These are phyloP conservation scores for Neoboletus subvelutipes DNA, from an alignment of 768 basidiomycete species.

Conservation along the genomic window DNA sequence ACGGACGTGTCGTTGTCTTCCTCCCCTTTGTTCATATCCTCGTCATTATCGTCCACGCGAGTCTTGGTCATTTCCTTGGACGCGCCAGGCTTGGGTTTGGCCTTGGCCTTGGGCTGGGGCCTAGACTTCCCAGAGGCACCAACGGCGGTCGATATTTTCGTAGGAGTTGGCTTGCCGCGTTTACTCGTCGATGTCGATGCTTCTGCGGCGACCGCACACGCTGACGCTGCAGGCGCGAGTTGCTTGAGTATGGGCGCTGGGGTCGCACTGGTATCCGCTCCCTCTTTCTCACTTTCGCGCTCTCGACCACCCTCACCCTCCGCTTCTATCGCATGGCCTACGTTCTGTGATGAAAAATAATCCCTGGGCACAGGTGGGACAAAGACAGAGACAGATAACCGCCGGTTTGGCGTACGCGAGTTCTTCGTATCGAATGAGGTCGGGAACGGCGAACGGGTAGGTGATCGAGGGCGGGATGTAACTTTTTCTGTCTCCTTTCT, in stretches of 20 bases:
- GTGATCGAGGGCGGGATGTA: not conserved
- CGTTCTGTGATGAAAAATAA: conserved; percentile 24
- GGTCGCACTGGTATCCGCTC: not conserved
- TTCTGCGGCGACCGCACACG: conserved; percentile 25
- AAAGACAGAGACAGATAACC: conserved; percentile 30
- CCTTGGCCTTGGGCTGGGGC: conserved; percentile 1
- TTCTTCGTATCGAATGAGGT: conserved; percentile 3
- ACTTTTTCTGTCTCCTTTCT: not conserved
- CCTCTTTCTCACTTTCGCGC: not conserved
- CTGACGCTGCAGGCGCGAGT: conserved; percentile 20
- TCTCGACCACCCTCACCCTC: not conserved
- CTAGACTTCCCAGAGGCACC: conserved; percentile 5
- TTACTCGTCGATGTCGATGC: conserved; percentile 20
- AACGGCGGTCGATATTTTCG: conserved; percentile 6
- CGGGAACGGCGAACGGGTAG: conserved; percentile 9
- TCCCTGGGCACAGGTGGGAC: conserved; percentile 28
- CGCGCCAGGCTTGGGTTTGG: conserved; percentile 1
- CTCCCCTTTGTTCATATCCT: not conserved
- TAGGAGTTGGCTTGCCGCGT: conserved; percentile 15
- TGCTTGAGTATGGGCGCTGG: not conserved
- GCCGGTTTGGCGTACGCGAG: conserved; percentile 17
- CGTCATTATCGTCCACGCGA: not conserved
- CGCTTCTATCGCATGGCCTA: not conserved
- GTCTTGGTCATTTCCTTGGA: not conserved
- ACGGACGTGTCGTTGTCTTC: conserved; percentile 9